A percentile compares a stretch with the other conserved stretches of the same genome.
phyloP scores from a whole-genome alignment of 2,329 filamentous ascomycete genomes.

The Colletotrichum brevisporum region DNA sequence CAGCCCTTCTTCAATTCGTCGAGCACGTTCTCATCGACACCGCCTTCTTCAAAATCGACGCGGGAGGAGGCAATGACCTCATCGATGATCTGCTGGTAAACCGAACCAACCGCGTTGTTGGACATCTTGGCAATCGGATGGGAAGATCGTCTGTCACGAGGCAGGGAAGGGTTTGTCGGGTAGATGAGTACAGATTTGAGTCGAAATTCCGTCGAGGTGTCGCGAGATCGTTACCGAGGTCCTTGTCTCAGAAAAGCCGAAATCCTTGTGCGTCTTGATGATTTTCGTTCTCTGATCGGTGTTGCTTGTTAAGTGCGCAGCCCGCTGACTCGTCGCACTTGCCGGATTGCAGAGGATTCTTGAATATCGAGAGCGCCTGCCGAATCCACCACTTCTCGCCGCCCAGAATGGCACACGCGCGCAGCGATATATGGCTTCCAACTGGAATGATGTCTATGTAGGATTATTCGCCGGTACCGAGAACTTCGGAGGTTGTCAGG shows the following conservation, averaged over 20 bases:
- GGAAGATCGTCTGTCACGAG: neutral
- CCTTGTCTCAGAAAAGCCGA: neutral
- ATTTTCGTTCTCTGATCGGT: neutral
- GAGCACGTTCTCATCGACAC: constrained; percentile 88
- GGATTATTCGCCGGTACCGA: constrained; percentile 2
- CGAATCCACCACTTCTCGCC: constrained; percentile 32
- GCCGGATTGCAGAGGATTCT: neutral
- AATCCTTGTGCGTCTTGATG: neutral
- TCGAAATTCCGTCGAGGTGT: no score
- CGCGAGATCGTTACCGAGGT: neutral
- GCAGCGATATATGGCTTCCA: constrained; percentile 1
- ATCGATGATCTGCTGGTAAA: constrained; percentile 84
- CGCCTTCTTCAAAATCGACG: constrained; percentile 97
- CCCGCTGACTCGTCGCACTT: constrained; percentile 6
- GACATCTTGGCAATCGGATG: constrained; percentile 63
- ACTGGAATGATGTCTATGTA: neutral
- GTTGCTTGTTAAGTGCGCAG: constrained; percentile 9
- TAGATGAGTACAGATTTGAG: neutral
- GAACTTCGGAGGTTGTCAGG: constrained; percentile 12
- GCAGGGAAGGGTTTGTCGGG: neutral
- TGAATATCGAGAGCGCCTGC: constrained; percentile 21
- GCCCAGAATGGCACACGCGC: constrained; percentile 32
- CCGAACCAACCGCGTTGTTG: constrained; percentile 75
- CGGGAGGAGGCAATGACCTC: constrained; percentile 93
- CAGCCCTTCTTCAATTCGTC: constrained; percentile 90